These are phyloP conservation scores for Babesia microti DNA, from an alignment of 169 alveolate genomes.

Conservation along the genomic window DNA sequence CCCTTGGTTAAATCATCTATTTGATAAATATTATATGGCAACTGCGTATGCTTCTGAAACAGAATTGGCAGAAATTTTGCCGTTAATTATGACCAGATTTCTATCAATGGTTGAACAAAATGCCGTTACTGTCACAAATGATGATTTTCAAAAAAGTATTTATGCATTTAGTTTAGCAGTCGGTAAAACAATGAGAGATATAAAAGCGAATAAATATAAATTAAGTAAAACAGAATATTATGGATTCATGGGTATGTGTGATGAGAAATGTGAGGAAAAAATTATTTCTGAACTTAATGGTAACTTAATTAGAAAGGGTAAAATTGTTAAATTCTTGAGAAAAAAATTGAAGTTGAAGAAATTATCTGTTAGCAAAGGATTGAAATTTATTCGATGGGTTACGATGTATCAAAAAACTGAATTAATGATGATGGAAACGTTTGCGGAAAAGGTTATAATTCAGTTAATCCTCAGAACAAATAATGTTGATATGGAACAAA, in stretches of 20 bases:
- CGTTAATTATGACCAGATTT: slow-evolving; percentile 29
- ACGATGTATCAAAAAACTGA: slow-evolving; percentile 25
- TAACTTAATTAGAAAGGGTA: too few species aligned
- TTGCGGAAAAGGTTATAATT: slow-evolving; percentile 20
- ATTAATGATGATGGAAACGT: slow-evolving; percentile 28
- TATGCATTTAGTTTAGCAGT: slow-evolving; percentile 20
- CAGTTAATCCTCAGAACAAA: slow-evolving; percentile 37
- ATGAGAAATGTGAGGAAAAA: slow-evolving; percentile 12
- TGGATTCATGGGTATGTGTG: slow-evolving; percentile 49
- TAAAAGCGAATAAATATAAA: slow-evolving; percentile 12
- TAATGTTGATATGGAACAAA: slow-evolving; percentile 7
- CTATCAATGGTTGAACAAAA: slow-evolving; percentile 47
- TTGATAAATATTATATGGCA: slow-evolving; percentile 26
- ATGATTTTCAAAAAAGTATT: slow-evolving; percentile 21
- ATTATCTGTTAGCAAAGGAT: slow-evolving; percentile 9
- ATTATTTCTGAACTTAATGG: slow-evolving; percentile 11
- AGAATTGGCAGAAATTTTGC: slow-evolving; percentile 16
- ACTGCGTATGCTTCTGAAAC: slow-evolving; percentile 5
- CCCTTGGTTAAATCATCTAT: slow-evolving; percentile 24
- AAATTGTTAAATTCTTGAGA: too few species aligned
- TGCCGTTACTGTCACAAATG: slow-evolving; percentile 29
- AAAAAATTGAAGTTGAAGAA: slow-evolving; percentile 1
- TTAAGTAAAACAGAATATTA: slow-evolving; percentile 40
- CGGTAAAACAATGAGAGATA: slow-evolving; percentile 37
- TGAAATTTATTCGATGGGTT: slow-evolving; percentile 37